These are phyloP conservation scores for Sporothrix phasma DNA, from an alignment of 2,329 filamentous ascomycete genomes.

Conservation along the genomic window DNA sequence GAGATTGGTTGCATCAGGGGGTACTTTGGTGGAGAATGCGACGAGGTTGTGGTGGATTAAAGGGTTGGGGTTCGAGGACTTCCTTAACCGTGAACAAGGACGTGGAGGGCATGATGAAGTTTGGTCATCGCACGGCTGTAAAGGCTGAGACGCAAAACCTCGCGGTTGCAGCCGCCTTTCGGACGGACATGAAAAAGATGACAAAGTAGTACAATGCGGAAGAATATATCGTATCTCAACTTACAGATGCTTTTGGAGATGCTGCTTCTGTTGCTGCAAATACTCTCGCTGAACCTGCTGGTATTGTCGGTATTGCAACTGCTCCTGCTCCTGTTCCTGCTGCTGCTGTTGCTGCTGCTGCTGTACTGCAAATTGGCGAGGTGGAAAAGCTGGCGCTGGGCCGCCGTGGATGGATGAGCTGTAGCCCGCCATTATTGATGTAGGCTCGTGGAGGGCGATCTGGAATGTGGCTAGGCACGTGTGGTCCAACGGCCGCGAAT, in stretches of 20 bases:
- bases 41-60: slow-evolving; percentile 8
- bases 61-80: no score
- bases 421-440: slow-evolving; percentile 21
- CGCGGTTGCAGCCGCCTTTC: neutral
- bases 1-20: slow-evolving; percentile 11
- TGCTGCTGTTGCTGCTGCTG: slow-evolving; percentile 20
- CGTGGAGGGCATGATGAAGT: no score
- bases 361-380: slow-evolving; percentile 25
- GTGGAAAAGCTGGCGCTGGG: slow-evolving; percentile 25
- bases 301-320: slow-evolving; percentile 13
- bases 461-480: neutral
- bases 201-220: neutral
- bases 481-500: neutral
- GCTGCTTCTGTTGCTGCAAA: neutral
- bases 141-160: neutral
- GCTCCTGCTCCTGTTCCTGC: slow-evolving; percentile 4
- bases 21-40: slow-evolving; percentile 9
- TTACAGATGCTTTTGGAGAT: neutral
- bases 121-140: neutral
- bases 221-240: neutral
- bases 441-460: no score
- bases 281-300: neutral
- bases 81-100: slow-evolving; percentile 1
- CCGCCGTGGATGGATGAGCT: slow-evolving; percentile 30
- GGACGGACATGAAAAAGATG: neutral